Evolutionary conservation across 345 rosid species (phyloP).

Genomic region (Arabis alpina): DNA sequence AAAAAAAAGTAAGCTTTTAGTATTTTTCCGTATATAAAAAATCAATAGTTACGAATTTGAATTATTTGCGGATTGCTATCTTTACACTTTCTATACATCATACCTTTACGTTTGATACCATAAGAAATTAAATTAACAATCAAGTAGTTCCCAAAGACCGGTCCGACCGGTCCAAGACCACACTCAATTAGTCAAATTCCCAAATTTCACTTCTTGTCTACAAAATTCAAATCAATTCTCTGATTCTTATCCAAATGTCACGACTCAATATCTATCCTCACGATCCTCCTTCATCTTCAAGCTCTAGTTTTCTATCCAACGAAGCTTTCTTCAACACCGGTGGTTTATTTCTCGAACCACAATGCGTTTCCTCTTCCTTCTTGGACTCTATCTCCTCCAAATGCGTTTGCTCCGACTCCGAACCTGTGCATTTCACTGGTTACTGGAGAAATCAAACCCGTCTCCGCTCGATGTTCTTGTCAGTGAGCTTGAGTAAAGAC

Average conservation of each 20-base stretch:
- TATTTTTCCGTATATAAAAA: not conserved
- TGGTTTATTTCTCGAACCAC: constrained; percentile 67
- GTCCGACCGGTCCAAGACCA: constrained; percentile 10
- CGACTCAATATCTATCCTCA: constrained; percentile 40
- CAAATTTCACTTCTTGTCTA: not conserved
- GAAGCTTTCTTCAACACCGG: constrained; percentile 47
- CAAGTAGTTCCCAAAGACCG: not conserved
- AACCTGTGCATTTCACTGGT: constrained; percentile 28
- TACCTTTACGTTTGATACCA: too few species aligned
- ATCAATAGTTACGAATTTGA: not conserved
- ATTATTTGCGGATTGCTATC: not conserved
- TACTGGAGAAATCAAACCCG: constrained; percentile 30
- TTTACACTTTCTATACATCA: not conserved
- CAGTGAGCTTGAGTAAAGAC: constrained; percentile 59
- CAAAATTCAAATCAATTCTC: constrained; percentile 9
- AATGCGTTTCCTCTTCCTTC: constrained; percentile 48
- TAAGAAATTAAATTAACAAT: not conserved
- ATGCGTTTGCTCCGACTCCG: constrained; percentile 29
- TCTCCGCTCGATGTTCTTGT: constrained; percentile 46
- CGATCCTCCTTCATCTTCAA: constrained; percentile 30
- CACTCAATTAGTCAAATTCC: constrained; percentile 2
- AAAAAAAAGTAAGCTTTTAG: too few species aligned
- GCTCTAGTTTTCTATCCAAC: constrained; percentile 28
- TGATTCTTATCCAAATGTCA: constrained; percentile 43
- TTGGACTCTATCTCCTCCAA: constrained; percentile 47